Conservation (phyloP, 768 basidiomycete genomes). For the Pleurotus citrinopileatus region DNA sequence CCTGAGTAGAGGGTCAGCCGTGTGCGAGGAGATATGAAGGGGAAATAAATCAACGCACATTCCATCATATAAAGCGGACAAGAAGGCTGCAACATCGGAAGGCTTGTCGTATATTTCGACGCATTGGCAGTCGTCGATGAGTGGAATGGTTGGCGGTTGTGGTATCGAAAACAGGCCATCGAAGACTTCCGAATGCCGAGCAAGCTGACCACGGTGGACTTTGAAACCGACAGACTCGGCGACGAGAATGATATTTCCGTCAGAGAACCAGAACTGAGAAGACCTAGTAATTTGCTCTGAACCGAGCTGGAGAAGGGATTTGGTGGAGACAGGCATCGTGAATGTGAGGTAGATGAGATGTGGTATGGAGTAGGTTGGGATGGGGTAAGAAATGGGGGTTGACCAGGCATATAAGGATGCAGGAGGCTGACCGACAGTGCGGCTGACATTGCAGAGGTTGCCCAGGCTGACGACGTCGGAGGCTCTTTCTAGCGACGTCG, state of each 20-base stretch:
- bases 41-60: slow-evolving; percentile 57
- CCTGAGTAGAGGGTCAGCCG: slow-evolving; percentile 27
- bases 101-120: slow-evolving; percentile 66
- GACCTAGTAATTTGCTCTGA: no score
- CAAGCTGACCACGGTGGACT: slow-evolving; percentile 71
- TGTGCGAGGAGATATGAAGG: not conserved
- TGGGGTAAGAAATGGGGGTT: no score
- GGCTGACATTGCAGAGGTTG: no score
- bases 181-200: slow-evolving; percentile 78
- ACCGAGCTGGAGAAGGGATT: no score
- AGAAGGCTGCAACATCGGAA: slow-evolving; percentile 62
- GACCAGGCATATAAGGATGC: no score
- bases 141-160: slow-evolving; percentile 45
- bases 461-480: no score
- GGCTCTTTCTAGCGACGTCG: no score
- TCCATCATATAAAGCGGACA: slow-evolving; percentile 74
- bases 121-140: slow-evolving; percentile 55
- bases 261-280: slow-evolving; percentile 71
- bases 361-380: no score
- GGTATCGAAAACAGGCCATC: slow-evolving; percentile 63
- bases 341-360: no score
- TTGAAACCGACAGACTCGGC: slow-evolving; percentile 61
- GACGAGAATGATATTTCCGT: slow-evolving; percentile 69
- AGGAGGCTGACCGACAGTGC: no score
- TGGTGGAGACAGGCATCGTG: no score